These are phyloP conservation scores for Aspergillus conjunctus DNA, from an alignment of 495 filamentous ascomycete genomes.

Conservation along the genomic window DNA sequence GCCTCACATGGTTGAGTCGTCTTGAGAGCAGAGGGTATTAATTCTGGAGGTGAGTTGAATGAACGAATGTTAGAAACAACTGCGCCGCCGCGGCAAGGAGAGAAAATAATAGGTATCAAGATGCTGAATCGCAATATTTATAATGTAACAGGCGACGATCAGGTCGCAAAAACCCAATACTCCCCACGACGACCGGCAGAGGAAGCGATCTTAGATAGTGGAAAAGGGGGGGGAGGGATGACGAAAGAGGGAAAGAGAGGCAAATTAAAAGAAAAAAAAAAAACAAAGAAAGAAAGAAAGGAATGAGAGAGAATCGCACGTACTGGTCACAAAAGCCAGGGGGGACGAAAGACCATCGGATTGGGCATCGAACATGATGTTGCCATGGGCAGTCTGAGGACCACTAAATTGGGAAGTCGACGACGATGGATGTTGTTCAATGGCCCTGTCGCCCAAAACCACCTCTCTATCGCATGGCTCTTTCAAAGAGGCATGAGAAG, in stretches of 20 bases:
- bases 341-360: slow-evolving; percentile 36
- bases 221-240: slow-evolving; percentile 13
- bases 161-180: neutral
- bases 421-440: slow-evolving; percentile 32
- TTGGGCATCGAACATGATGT: slow-evolving; percentile 47
- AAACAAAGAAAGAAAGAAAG: neutral
- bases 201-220: slow-evolving; percentile 5
- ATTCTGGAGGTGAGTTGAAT: slow-evolving; percentile 21
- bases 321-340: slow-evolving; percentile 43
- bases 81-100: slow-evolving; percentile 4
- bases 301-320: slow-evolving; percentile 22
- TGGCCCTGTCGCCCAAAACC: slow-evolving; percentile 27
- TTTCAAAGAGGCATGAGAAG: slow-evolving; percentile 18
- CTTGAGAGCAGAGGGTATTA: slow-evolving; percentile 32
- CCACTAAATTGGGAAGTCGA: slow-evolving; percentile 13
- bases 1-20: slow-evolving; percentile 35
- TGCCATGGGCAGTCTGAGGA: slow-evolving; percentile 32
- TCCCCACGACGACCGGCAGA: neutral
- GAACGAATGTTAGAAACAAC: slow-evolving; percentile 10
- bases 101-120: slow-evolving; percentile 2
- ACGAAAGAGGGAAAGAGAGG: slow-evolving; percentile 12
- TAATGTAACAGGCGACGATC: slow-evolving; percentile 8
- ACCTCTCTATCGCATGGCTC: slow-evolving; percentile 35
- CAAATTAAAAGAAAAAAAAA: slow-evolving; percentile 13
- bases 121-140: neutral